Base-by-base conservation (phyloP, 768 basidiomycete species). In the Antrodiella citrinella region DNA sequence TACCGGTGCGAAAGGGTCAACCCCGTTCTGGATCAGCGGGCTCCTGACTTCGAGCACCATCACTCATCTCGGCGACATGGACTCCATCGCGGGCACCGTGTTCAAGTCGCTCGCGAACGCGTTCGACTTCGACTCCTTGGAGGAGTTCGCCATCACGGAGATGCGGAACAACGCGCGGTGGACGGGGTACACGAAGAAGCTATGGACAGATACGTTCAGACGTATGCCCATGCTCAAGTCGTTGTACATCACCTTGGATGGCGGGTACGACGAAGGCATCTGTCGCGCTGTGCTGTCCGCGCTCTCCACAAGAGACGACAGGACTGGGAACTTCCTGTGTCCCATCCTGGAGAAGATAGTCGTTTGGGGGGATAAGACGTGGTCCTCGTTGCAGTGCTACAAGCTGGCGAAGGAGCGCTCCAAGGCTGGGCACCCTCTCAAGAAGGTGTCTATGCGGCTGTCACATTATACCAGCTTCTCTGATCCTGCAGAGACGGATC, bases 321-420 rank as follows among this genome's bases (percentile, higher is more conserved):
- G 56, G 44, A 63, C 54, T 5, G 57, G 57, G 10, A 54, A 47
- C 21, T 35, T 54, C 15, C 35, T 54, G n/a, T 64, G 62, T 40
- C 62, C 62, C 12, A 18, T 25, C 10, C 53, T 64, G 12, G 60
- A 64, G 50, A 53, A 52, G 44, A 48, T 64, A 26, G 51, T 51
- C 39, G 54, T 64, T 42, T 45, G 45, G 18, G 56, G 60, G 40
- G 62, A 64, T 54, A 54, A 53, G 55, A 60, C 60, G 39, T 64
- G 62, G 62, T 64, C 62, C 12, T 55, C 56, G 18, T 55, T 64
- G 42, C 62, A 59, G 51, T 60, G 56, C 48, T 64, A 56, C 52
- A 54, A 49, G 19, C 50, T 64, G 49, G 60, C 62, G 24, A 26
- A 57, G 51, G 50, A 53, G 48, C 59, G 62, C 18, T 44, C 45